Evolutionary conservation across 2,329 filamentous ascomycete genomes (phyloP), one percentile per base, ranked within the genome.

Genomic region (Fusarium sp.): DNA sequence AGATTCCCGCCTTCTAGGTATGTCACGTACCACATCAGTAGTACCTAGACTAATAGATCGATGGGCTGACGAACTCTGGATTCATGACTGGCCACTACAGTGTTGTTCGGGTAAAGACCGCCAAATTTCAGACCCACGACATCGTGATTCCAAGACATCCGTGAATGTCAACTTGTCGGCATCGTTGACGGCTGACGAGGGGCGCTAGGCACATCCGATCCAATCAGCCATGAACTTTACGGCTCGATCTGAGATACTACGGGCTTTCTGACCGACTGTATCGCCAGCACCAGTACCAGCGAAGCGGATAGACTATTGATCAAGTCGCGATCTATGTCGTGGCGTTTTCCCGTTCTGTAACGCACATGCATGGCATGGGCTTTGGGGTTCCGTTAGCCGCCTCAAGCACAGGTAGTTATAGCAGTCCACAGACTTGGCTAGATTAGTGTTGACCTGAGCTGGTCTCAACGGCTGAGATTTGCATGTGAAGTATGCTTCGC

Each of bases 1-100:
- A 27, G 10, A 22, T 22, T 18, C 24, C 24, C 32, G 40, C 32
- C 32, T 52, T 27, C 18, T 27, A 10, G 24, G 27, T 49, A 51
- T 38, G 34, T n/a, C 15, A 24, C 46, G 46, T 32, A 68, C 46
- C 38, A 38, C 49, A 38, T 29, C 32, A 34, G 40, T 40, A 61
- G 29, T 49, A 69, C 34, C 34, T 34, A 65, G 52, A 54, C 45
- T 49, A 12, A 38, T 38, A 38, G 34, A 38, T 40, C 58, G 51
- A 67, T 69, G 56, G 64, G 69, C 72, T 76, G 71, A 76, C 69
- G 65, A 76, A 74, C 65, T 27, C 60, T 55, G 65, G 46, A 44
- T 44, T 65, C 61, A 71, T 75, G 69, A 76, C 67, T 75, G 74
- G 74, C 41, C 69, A 49, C 49, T 63, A 52, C 48, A 58, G 49